Evolutionary conservation across 2,329 filamentous ascomycete genomes (phyloP).

Genomic region (Apiospora malaysiana): DNA sequence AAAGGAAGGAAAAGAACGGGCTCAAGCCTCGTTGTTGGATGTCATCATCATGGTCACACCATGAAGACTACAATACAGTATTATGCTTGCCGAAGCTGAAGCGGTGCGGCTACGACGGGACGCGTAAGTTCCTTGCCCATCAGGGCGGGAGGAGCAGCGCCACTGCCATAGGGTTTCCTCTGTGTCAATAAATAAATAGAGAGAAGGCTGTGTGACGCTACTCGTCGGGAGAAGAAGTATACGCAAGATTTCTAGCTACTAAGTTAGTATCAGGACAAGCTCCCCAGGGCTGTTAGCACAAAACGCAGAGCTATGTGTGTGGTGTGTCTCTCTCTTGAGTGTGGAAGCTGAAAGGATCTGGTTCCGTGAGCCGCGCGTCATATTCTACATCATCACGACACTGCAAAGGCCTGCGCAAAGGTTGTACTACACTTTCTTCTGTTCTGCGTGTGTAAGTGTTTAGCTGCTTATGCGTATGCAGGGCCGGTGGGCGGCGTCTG

Average conservation of each 20-base stretch:
- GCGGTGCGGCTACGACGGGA: background rate
- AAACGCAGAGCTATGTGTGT: background rate
- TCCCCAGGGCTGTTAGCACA: slow-evolving; percentile 8
- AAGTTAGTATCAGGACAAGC: slow-evolving; percentile 3
- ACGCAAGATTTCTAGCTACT: background rate
- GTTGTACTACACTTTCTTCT: background rate
- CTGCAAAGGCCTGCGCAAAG: background rate
- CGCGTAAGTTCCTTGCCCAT: slow-evolving; percentile 12
- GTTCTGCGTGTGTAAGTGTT: background rate
- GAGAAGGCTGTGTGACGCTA: background rate
- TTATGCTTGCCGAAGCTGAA: background rate
- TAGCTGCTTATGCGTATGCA: background rate
- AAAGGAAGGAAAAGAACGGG: background rate
- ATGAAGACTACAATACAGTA: too few relatives aligned
- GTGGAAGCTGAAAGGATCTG: slow-evolving; percentile 5
- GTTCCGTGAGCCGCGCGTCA: slow-evolving; percentile 8
- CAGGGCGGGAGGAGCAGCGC: slow-evolving; percentile 12
- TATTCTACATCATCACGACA: background rate
- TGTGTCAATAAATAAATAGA: slow-evolving; percentile 16
- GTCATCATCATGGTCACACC: background rate
- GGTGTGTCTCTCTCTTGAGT: background rate
- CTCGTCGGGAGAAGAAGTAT: background rate
- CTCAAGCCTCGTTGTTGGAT: background rate
- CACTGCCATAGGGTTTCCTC: background rate
- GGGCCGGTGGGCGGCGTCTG: background rate